phyloP scores from a whole-genome alignment of 2,329 filamentous ascomycete species.

The Trichoderma polysporum region DNA sequence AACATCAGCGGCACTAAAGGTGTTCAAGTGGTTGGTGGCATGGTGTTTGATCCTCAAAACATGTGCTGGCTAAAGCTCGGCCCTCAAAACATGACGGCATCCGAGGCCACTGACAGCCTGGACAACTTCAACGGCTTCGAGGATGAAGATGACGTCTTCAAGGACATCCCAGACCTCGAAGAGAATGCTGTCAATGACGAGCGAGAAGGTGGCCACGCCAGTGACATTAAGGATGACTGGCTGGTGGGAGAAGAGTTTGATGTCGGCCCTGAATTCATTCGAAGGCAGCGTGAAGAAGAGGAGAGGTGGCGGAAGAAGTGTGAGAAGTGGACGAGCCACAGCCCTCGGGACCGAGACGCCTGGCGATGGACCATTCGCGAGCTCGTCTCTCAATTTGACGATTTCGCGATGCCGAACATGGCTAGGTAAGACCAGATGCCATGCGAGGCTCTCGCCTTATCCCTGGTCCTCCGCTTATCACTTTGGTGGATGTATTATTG shows the following conservation, averaged over 20 bases:
- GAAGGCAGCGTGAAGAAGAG: conserved; percentile 87
- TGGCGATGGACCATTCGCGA: conserved; percentile 79
- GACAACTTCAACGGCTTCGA: conserved; percentile 70
- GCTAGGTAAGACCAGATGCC: neutral
- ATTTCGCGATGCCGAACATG: conserved; percentile 35
- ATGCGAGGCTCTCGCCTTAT: neutral
- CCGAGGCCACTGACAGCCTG: conserved; percentile 56
- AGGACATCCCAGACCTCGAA: conserved; percentile 88
- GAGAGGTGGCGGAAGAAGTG: conserved; percentile 87
- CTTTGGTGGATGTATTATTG: neutral
- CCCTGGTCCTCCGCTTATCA: neutral
- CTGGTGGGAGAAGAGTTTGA: conserved; percentile 96
- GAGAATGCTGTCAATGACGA: conserved; percentile 59
- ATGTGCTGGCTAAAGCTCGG: conserved; percentile 96
- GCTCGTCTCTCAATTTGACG: conserved; percentile 49
- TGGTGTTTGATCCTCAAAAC: conserved; percentile 95
- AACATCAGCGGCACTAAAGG: conserved; percentile 83
- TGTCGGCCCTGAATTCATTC: conserved; percentile 90
- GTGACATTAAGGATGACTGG: conserved; percentile 72
- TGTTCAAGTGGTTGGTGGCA: conserved; percentile 92
- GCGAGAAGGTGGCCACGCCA: conserved; percentile 48
- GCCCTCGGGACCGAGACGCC: conserved; percentile 54
- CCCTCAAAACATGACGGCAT: conserved; percentile 40
- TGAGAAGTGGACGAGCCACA: conserved; percentile 73
- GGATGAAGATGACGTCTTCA: conserved; percentile 91